A percentile compares a stretch with the other conserved stretches of the same genome.
Evolutionary conservation across 2,329 filamentous ascomycete species (phyloP).

Genomic region (Westerdykella ornata): DNA sequence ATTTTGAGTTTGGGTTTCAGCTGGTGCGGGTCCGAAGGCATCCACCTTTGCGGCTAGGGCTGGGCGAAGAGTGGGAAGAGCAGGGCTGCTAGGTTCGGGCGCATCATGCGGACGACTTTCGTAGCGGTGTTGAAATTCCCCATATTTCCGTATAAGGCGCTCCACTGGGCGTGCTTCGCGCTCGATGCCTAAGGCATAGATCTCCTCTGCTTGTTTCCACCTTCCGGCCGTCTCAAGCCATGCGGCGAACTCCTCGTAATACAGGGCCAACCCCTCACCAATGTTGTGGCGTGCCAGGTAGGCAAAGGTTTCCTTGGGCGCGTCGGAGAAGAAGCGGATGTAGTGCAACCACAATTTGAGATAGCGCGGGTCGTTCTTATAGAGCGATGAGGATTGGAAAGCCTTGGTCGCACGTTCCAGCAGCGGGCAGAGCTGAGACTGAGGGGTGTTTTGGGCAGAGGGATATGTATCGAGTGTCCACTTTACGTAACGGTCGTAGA

Average conservation of each 20-base stretch:
- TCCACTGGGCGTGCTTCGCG: conserved; percentile 76
- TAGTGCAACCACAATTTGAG: conserved; percentile 91
- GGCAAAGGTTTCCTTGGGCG: conserved; percentile 86
- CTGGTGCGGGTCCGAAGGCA: conserved; percentile 57
- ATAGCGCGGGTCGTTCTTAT: conserved; percentile 93
- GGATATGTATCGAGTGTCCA: conserved; percentile 96
- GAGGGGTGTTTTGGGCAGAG: conserved; percentile 80
- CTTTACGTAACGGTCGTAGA: conserved; percentile 93
- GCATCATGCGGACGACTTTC: conserved; percentile 58
- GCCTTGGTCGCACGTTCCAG: conserved; percentile 89
- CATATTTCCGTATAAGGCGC: conserved; percentile 79
- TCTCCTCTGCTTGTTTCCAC: conserved; percentile 88
- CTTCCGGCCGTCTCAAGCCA: conserved; percentile 81
- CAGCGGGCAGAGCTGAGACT: conserved; percentile 81
- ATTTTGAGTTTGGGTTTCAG: conserved; percentile 59
- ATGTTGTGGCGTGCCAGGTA: conserved; percentile 85
- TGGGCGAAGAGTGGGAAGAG: conserved; percentile 72
- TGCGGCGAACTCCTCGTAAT: conserved; percentile 92
- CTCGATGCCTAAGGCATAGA: conserved; percentile 85
- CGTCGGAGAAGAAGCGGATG: conserved; percentile 84
- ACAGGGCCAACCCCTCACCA: conserved; percentile 79
- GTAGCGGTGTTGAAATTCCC: conserved; percentile 78
- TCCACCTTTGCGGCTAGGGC: conserved; percentile 81
- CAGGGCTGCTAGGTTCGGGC: conserved; percentile 72
- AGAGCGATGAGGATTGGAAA: conserved; percentile 77